These are phyloP conservation scores for Diaporthe eres DNA, from an alignment of 2,329 filamentous ascomycete species.

Conservation along the genomic window DNA sequence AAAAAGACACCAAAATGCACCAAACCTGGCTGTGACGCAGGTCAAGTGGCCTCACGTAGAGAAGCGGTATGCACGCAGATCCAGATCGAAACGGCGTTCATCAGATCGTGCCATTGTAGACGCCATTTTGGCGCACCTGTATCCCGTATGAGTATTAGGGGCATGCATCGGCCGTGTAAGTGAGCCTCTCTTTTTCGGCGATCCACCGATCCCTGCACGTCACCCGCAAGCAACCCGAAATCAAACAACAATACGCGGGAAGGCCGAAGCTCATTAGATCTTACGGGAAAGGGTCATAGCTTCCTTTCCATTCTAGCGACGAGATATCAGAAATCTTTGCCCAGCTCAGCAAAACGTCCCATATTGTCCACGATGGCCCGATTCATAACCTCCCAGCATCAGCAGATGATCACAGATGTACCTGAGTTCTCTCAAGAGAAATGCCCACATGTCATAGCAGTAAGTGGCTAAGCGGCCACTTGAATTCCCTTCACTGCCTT, in stretches of 20 bases:
- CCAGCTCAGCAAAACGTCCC: not conserved
- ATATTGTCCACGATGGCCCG: not conserved
- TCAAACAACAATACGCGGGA: not conserved
- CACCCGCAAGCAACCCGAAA: slow-evolving; percentile 8
- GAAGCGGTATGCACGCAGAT: slow-evolving; percentile 5
- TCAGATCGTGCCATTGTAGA: not conserved
- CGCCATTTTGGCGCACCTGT: not conserved
- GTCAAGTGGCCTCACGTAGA: slow-evolving; percentile 2
- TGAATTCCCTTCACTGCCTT: slow-evolving; percentile 30
- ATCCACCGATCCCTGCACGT: not conserved
- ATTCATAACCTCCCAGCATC: not conserved
- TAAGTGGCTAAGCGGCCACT: not conserved
- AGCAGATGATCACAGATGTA: not conserved
- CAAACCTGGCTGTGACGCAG: slow-evolving; percentile 20
- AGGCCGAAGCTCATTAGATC: not conserved
- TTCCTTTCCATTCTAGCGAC: not conserved
- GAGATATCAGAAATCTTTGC: not conserved
- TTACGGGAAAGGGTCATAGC: not conserved
- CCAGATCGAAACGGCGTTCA: slow-evolving; percentile 5
- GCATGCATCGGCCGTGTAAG: not conserved
- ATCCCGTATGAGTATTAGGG: not conserved
- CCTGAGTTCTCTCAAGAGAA: not conserved
- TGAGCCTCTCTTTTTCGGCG: slow-evolving; percentile 3
- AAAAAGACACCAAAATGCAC: slow-evolving; percentile 17
- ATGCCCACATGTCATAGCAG: not conserved